A percentile compares a stretch with the other conserved stretches of the same genome.
Evolutionary conservation across 768 basidiomycete genomes (phyloP).

Genomic region (Paxillus involutus): DNA sequence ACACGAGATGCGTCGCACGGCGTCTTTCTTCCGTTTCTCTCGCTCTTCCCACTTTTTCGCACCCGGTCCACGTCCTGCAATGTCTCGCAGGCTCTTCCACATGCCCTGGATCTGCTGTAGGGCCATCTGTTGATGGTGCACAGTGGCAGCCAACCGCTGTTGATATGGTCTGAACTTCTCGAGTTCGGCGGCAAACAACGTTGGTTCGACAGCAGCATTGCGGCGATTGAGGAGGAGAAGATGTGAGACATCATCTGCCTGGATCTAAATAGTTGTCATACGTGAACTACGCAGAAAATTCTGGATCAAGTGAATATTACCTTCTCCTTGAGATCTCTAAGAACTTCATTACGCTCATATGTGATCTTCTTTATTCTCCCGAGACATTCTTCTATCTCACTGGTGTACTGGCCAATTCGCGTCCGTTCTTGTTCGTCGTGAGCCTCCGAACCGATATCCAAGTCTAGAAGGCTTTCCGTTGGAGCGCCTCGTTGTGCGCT

Average conservation of each 20-base stretch:
- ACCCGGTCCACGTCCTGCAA: conserved; percentile 72
- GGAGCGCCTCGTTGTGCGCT: conserved; percentile 41
- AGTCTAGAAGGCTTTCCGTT: conserved; percentile 59
- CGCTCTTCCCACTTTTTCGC: conserved; percentile 81
- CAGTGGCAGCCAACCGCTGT: conserved; percentile 72
- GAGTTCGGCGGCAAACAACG: conserved; percentile 88
- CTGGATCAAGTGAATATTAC: conserved; percentile 36
- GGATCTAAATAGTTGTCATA: conserved; percentile 56
- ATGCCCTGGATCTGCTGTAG: conserved; percentile 73
- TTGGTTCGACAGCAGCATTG: conserved; percentile 77
- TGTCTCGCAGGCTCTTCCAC: conserved; percentile 73
- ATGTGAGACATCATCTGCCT: conserved; percentile 95
- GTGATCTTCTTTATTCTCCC: conserved; percentile 79
- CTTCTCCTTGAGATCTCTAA: conserved; percentile 97
- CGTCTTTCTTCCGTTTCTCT: conserved; percentile 77
- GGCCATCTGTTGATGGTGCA: conserved; percentile 71
- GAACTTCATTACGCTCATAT: conserved; percentile 78
- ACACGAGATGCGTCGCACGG: conserved; percentile 66
- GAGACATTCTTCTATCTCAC: conserved; percentile 77
- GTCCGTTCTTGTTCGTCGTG: conserved; percentile 67
- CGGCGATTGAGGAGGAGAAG: conserved; percentile 88
- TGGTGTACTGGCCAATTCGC: conserved; percentile 64
- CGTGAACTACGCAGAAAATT: not conserved
- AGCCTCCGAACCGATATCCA: conserved; percentile 63
- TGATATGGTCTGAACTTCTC: conserved; percentile 96